phyloP scores from a whole-genome alignment of 768 basidiomycete species.

The Calocybe indica region DNA sequence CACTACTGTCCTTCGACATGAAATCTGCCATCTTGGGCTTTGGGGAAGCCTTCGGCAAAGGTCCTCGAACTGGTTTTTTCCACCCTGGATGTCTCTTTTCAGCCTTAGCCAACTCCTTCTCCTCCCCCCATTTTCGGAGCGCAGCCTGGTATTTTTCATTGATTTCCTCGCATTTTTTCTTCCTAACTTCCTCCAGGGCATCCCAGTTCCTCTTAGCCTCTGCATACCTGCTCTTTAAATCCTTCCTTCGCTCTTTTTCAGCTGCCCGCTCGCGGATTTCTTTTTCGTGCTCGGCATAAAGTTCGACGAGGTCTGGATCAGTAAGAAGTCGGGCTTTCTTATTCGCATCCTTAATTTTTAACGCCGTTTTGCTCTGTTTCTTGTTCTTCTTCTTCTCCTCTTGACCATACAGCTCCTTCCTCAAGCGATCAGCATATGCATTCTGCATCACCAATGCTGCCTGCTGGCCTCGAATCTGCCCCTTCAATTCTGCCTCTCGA shows the following conservation, averaged over 20 bases:
- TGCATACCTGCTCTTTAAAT: background rate
- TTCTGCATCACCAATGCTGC: slow-evolving; percentile 2
- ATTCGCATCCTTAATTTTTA: background rate
- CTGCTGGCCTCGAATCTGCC: background rate
- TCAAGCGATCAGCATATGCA: background rate
- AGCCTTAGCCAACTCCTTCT: background rate
- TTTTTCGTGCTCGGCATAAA: background rate
- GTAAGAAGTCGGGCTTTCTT: background rate
- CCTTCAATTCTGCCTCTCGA: background rate
- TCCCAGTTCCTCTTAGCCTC: background rate
- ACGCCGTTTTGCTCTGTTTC: background rate
- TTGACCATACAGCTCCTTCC: background rate
- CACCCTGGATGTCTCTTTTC: background rate
- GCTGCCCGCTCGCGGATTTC: background rate
- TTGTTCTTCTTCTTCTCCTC: background rate
- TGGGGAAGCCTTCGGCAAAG: background rate
- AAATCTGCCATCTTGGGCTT: background rate
- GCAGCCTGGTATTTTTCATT: background rate
- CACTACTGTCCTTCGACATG: background rate
- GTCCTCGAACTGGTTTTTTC: background rate
- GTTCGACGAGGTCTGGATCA: background rate
- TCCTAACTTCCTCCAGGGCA: background rate
- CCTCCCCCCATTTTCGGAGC: background rate
- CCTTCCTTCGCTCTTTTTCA: background rate
- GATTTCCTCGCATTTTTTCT: background rate